Conservation (phyloP, 2,329 filamentous ascomycete genomes). For the Exophiala spinifera region DNA sequence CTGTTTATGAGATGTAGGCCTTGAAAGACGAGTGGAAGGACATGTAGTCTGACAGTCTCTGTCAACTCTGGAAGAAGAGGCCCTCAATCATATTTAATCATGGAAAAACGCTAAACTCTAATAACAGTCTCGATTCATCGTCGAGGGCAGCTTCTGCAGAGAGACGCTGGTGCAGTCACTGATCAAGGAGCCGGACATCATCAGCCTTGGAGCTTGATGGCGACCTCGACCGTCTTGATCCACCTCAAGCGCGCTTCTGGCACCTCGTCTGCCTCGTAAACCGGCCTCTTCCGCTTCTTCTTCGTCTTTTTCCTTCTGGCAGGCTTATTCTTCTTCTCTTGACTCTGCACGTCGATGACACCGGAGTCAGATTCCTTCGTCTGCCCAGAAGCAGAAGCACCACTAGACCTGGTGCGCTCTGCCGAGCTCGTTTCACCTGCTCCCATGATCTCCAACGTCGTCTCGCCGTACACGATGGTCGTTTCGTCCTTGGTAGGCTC, state of each 20-base stretch:
- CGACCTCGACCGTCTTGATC: constrained; percentile 48
- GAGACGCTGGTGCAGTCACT: too few relatives aligned
- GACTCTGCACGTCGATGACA: constrained; percentile 21
- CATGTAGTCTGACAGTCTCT: too few relatives aligned
- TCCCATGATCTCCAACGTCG: constrained; percentile 25
- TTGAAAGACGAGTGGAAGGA: too few relatives aligned
- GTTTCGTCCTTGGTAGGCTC: constrained; percentile 9
- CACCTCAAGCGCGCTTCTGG: constrained; percentile 46
- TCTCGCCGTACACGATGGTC: constrained; percentile 23
- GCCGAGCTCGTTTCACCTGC: constrained; percentile 9
- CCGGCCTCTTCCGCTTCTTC: constrained; percentile 23
- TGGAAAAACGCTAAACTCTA: too few relatives aligned
- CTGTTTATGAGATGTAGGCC: too few relatives aligned
- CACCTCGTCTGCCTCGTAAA: constrained; percentile 35
- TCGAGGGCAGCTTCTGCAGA: too few relatives aligned
- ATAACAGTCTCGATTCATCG: too few relatives aligned
- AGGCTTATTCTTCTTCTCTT: constrained; percentile 18
- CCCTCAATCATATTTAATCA: too few relatives aligned
- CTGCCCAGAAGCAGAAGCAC: neutral
- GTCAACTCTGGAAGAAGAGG: neutral
- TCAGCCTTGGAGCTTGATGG: constrained; percentile 38
- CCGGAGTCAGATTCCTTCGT: constrained; percentile 1
- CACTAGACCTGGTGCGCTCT: neutral
- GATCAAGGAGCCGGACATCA: too few relatives aligned
- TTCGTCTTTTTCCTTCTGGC: constrained; percentile 29